Conservation (phyloP, 768 basidiomycete genomes). For the Filobasidium wieringae region DNA sequence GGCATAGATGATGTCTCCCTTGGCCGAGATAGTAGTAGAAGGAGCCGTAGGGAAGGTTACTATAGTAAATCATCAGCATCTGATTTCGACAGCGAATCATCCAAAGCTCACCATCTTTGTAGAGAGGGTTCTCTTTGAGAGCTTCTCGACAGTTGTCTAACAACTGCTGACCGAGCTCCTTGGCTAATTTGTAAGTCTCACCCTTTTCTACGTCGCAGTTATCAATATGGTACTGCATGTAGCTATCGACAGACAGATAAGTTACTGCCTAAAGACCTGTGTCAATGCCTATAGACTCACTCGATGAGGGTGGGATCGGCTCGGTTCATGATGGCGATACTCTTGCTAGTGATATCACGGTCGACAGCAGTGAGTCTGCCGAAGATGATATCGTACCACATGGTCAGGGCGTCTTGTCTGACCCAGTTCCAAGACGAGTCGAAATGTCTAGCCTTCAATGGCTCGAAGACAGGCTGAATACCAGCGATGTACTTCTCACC, state of each 20-base stretch:
- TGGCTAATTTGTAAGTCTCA: conserved; percentile 86
- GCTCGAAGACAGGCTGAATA: conserved; percentile 86
- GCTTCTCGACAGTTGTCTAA: conserved; percentile 86
- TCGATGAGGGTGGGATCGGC: conserved; percentile 71
- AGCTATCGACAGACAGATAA: conserved; percentile 42
- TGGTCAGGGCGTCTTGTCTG: conserved; percentile 84
- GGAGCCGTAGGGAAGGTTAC: conserved; percentile 97
- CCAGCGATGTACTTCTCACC: conserved; percentile 89
- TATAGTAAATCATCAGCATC: background rate
- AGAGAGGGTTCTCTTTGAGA: conserved; percentile 68
- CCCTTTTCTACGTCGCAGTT: conserved; percentile 62
- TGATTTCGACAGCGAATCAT: background rate
- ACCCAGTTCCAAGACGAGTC: conserved; percentile 99
- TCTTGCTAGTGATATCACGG: conserved; percentile 62
- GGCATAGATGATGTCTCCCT: conserved; percentile 87
- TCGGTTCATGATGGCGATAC: conserved; percentile 93
- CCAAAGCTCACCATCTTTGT: conserved; percentile 70
- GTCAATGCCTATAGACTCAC: conserved; percentile 17
- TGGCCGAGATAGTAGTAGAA: conserved; percentile 79
- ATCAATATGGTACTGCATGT: conserved; percentile 94
- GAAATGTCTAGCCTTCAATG: conserved; percentile 92
- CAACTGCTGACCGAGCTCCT: conserved; percentile 90
- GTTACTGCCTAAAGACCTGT: background rate
- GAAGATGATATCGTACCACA: conserved; percentile 98
- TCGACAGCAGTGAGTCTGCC: conserved; percentile 88